A percentile compares a stretch with the other conserved stretches of the same genome.
These are phyloP conservation scores for Solanum bulbocastanum DNA, from an alignment of 257 asterid species.

Conservation along the genomic window DNA sequence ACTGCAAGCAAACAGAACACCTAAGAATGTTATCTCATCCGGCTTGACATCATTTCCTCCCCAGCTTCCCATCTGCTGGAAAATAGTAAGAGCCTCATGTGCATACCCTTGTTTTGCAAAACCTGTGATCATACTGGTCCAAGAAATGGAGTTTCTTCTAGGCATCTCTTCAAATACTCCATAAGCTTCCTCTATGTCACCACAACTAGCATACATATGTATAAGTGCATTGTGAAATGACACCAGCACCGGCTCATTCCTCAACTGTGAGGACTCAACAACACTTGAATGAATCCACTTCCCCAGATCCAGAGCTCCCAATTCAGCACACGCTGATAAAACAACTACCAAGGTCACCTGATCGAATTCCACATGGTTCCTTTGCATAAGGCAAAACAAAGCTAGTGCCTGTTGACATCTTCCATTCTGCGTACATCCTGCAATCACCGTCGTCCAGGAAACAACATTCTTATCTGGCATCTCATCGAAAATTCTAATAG, in stretches of 20 bases:
- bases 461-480: constrained; percentile 64
- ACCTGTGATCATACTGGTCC: constrained; percentile 70
- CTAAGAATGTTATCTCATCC: constrained; percentile 56
- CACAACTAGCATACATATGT: constrained; percentile 85
- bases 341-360: constrained; percentile 58
- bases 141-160: constrained; percentile 43
- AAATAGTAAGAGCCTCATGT: constrained; percentile 43
- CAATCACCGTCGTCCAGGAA: constrained; percentile 85
- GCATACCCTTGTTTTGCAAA: constrained; percentile 76
- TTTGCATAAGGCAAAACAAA: constrained; percentile 42
- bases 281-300: constrained; percentile 52
- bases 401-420: constrained; percentile 47
- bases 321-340: constrained; percentile 71
- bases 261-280: constrained; percentile 12
- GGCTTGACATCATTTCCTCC: constrained; percentile 27
- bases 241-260: constrained; percentile 20
- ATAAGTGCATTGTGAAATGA: constrained; percentile 54
- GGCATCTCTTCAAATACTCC: constrained; percentile 38
- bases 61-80: constrained; percentile 42
- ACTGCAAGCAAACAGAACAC: constrained; percentile 71
- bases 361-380: constrained; percentile 37
- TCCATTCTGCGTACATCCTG: constrained; percentile 53
- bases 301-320: constrained; percentile 55
- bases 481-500: constrained; percentile 26
- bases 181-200: constrained; percentile 51